Conservation (phyloP, 805 yeast genomes). For the Isabelozyma gotoi region DNA sequence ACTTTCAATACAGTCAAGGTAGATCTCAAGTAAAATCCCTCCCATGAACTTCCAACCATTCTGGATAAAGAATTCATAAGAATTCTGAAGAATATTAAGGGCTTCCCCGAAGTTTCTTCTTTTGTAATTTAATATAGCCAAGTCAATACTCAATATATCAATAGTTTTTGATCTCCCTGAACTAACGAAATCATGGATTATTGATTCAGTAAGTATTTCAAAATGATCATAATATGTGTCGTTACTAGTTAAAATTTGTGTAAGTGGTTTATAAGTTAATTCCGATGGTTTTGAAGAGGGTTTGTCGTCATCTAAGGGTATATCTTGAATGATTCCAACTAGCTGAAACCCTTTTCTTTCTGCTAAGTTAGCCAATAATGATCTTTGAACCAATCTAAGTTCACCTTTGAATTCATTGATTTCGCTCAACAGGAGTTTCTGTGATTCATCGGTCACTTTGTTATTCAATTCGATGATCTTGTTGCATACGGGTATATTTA, state of each 20-base stretch:
- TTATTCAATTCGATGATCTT: conserved; percentile 23
- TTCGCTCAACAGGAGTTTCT: conserved; percentile 14
- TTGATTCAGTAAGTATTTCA: conserved; percentile 53
- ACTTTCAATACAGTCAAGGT: conserved; percentile 64
- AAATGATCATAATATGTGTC: conserved; percentile 30
- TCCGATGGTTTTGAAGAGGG: neutral
- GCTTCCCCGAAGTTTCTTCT: conserved; percentile 59
- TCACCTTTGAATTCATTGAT: conserved; percentile 48
- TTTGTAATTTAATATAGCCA: conserved; percentile 69
- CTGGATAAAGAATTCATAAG: conserved; percentile 64
- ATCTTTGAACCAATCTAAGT: conserved; percentile 47
- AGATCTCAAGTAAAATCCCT: conserved; percentile 60
- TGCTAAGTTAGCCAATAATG: conserved; percentile 33
- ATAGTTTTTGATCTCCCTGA: conserved; percentile 63
- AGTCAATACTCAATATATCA: conserved; percentile 73
- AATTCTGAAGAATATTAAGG: conserved; percentile 59
- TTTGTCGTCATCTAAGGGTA: conserved; percentile 14
- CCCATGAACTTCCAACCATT: conserved; percentile 80
- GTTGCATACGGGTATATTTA: conserved; percentile 19
- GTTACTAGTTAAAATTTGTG: conserved; percentile 12
- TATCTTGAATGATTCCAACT: conserved; percentile 21
- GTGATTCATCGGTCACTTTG: conserved; percentile 12
- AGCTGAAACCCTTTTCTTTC: conserved; percentile 16
- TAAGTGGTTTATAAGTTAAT: conserved; percentile 14
- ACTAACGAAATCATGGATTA: conserved; percentile 50